phyloP scores from a whole-genome alignment of 805 yeast genomes.

The Saturnispora quitensis region DNA sequence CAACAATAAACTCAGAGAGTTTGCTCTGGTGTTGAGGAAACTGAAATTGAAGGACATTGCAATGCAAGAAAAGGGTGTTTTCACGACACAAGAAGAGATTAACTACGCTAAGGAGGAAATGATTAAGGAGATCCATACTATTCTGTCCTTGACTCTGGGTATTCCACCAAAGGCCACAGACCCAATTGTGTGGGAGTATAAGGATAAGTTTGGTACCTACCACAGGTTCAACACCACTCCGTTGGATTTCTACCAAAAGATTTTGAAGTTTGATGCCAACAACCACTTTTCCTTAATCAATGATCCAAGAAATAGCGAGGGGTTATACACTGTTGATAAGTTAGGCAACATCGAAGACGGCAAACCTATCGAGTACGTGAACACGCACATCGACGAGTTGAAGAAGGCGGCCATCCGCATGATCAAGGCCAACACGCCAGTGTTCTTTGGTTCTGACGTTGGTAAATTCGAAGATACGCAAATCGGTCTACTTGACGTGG shows the following conservation, averaged over 20 bases:
- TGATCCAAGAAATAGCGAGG: constrained; percentile 73
- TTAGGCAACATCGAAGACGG: constrained; percentile 71
- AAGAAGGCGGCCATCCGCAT: constrained; percentile 58
- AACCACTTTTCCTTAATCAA: constrained; percentile 60
- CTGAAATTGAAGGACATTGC: constrained; percentile 34
- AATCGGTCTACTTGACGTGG: constrained; percentile 63
- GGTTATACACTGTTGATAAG: constrained; percentile 65
- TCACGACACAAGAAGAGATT: constrained; percentile 10
- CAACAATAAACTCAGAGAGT: constrained; percentile 68
- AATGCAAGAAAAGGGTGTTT: constrained; percentile 6
- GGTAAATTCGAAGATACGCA: constrained; percentile 59
- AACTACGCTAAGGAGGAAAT: constrained; percentile 26
- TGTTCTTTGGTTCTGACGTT: constrained; percentile 83
- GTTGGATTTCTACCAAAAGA: constrained; percentile 47
- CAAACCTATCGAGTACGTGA: constrained; percentile 65
- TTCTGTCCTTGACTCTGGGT: constrained; percentile 64
- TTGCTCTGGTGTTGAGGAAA: constrained; percentile 58
- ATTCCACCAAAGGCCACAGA: constrained; percentile 69
- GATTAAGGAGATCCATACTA: constrained; percentile 57
- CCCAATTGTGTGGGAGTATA: constrained; percentile 63
- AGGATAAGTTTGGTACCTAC: constrained; percentile 59
- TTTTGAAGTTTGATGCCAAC: constrained; percentile 43
- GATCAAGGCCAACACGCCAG: constrained; percentile 66
- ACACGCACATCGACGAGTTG: constrained; percentile 50
- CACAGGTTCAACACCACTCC: constrained; percentile 53